Evolutionary conservation across 257 asterid species (phyloP).

Genomic region (Fraxinus pennsylvanica): DNA sequence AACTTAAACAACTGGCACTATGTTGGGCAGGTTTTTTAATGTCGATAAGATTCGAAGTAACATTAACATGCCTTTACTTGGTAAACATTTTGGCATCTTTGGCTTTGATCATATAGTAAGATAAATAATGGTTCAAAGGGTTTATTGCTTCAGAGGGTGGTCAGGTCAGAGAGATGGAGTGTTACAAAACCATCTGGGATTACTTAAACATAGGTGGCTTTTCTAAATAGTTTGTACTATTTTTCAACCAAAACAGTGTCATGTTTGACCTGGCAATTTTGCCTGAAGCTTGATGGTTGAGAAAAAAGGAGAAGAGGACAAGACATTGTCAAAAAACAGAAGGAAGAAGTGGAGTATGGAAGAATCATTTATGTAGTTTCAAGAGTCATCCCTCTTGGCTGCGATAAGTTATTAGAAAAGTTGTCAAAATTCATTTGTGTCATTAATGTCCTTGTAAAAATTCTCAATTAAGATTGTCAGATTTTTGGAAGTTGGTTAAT

Average conservation of each 20-base stretch:
- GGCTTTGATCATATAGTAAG: not conserved
- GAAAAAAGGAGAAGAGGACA: not conserved
- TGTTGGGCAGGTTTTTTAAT: conserved; percentile 10
- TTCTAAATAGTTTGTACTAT: not conserved
- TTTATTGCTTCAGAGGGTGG: not conserved
- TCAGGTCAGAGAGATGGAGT: not conserved
- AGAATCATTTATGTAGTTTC: not conserved
- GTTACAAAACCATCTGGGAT: not conserved
- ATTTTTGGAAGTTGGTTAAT: not conserved
- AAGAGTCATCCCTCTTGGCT: not conserved
- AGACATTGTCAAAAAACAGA: not conserved
- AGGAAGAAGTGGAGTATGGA: not conserved
- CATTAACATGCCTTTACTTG: not conserved
- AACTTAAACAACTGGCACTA: not conserved
- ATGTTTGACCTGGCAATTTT: not conserved
- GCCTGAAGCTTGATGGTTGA: not conserved
- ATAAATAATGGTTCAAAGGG: not conserved
- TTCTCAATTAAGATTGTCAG: not conserved
- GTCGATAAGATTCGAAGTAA: not conserved
- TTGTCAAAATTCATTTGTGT: not conserved
- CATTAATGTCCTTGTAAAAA: not conserved
- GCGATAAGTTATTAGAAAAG: not conserved
- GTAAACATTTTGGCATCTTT: conserved; percentile 16
- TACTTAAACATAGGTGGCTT: not conserved
- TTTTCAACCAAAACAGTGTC: not conserved